phyloP scores from a whole-genome alignment of 2,329 filamentous ascomycete genomes.

The Pseudonectria foliicola region DNA sequence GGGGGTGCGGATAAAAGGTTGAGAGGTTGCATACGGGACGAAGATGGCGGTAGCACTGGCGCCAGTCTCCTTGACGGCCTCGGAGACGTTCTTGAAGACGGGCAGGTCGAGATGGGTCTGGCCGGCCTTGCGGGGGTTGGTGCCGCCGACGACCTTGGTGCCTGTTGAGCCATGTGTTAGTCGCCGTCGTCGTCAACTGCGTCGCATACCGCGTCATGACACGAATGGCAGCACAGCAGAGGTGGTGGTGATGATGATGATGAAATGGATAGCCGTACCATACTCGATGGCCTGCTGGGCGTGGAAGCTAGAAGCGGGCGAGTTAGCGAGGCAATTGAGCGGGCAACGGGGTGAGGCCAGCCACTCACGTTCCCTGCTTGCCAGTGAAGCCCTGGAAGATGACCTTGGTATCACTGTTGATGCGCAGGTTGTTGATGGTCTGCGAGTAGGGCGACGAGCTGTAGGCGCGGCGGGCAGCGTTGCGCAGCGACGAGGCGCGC shows the following conservation, averaged over 20 bases:
- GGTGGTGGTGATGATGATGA: slow-evolving; percentile 10
- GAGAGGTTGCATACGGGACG: slow-evolving; percentile 64
- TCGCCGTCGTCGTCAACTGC: slow-evolving; percentile 16
- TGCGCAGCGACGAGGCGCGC: slow-evolving; percentile 64
- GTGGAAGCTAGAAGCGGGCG: slow-evolving; percentile 65
- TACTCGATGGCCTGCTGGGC: slow-evolving; percentile 97
- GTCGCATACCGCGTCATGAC: slow-evolving; percentile 19
- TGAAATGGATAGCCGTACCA: slow-evolving; percentile 48
- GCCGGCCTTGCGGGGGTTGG: slow-evolving; percentile 98
- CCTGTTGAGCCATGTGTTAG: slow-evolving; percentile 44
- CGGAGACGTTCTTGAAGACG: slow-evolving; percentile 83
- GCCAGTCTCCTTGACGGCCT: slow-evolving; percentile 84
- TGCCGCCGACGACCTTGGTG: slow-evolving; percentile 95
- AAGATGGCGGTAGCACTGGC: slow-evolving; percentile 92
- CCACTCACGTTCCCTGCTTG: slow-evolving; percentile 83
- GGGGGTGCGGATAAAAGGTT: slow-evolving; percentile 2
- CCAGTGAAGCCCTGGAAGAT: slow-evolving; percentile 97
- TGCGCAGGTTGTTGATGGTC: slow-evolving; percentile 80
- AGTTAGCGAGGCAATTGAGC: slow-evolving; percentile 7
- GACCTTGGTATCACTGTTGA: slow-evolving; percentile 89
- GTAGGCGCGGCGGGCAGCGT: slow-evolving; percentile 62
- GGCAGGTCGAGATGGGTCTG: slow-evolving; percentile 81
- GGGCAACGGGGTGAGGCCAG: neutral
- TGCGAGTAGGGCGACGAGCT: slow-evolving; percentile 66
- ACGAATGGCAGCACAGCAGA: slow-evolving; percentile 16